Evolutionary conservation across 179 eudicot species (phyloP).

Genomic region (Spergularia azorica): DNA sequence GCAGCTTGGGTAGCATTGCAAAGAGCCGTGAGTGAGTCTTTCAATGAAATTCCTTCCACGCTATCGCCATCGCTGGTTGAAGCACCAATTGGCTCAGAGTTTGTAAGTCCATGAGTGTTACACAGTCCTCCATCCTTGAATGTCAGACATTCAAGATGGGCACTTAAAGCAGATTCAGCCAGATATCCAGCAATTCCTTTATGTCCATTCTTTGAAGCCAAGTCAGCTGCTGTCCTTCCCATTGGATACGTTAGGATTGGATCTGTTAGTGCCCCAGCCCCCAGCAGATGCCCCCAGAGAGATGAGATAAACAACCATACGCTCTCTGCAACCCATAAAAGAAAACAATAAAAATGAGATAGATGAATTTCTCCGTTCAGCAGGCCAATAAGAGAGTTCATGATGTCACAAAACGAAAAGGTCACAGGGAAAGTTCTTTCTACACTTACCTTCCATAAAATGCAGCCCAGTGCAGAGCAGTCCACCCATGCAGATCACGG

Average conservation of each 20-base stretch:
- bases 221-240: constrained; percentile 77
- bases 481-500: constrained; percentile 83
- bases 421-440: too few species aligned
- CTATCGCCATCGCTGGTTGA: constrained; percentile 49
- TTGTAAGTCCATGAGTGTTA: constrained; percentile 34
- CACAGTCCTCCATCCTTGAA: constrained; percentile 43
- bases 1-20: constrained; percentile 92
- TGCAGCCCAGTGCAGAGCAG: constrained; percentile 94
- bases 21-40: constrained; percentile 86
- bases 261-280: constrained; percentile 80
- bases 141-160: constrained; percentile 55
- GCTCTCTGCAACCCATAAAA: constrained; percentile 47
- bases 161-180: constrained; percentile 72
- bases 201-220: constrained; percentile 73
- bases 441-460: constrained; percentile 69
- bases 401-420: not conserved
- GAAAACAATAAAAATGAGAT: not conserved
- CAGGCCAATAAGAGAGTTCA: not conserved
- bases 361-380: not conserved
- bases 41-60: constrained; percentile 55
- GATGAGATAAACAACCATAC: constrained; percentile 67
- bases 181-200: constrained; percentile 88
- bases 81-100: constrained; percentile 54
- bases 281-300: constrained; percentile 65
- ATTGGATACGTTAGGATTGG: constrained; percentile 61